These are phyloP conservation scores for Colletotrichum chrysophilum DNA, from an alignment of 2,329 filamentous ascomycete genomes.

Conservation along the genomic window DNA sequence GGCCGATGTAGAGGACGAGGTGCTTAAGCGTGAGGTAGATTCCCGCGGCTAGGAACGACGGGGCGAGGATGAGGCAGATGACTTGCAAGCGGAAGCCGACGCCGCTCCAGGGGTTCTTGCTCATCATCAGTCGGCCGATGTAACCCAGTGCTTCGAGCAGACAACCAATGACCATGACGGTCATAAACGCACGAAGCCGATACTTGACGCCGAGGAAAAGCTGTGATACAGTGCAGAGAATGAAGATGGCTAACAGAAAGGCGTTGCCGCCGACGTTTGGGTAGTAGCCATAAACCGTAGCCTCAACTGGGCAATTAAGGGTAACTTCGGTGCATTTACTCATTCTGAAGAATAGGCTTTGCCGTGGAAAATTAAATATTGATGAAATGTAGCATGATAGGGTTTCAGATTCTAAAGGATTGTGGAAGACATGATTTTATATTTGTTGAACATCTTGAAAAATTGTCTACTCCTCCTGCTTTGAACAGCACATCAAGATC, in stretches of 20 bases:
- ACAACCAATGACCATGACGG: constrained; percentile 6
- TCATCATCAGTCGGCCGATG: constrained; percentile 16
- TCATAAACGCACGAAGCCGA: not conserved
- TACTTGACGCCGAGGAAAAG: not conserved
- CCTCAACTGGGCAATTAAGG: not conserved
- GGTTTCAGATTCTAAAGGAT: fast-evolving
- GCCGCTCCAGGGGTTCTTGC: constrained; percentile 5
- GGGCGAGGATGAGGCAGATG: constrained; percentile 10
- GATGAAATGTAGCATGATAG: fast-evolving
- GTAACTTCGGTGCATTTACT: not conserved
- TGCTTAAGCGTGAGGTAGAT: constrained; percentile 20
- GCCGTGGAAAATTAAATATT: not conserved
- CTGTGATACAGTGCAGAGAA: not conserved
- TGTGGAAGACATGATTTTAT: not conserved
- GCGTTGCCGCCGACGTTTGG: not conserved
- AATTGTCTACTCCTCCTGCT: not conserved
- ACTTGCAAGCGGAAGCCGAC: constrained; percentile 1
- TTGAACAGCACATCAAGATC: not conserved
- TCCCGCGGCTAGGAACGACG: constrained; percentile 16
- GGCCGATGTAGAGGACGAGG: not conserved
- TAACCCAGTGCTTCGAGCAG: constrained; percentile 21
- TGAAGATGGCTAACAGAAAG: not conserved
- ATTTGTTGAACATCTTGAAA: not conserved
- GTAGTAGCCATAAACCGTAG: not conserved
- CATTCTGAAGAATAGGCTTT: not conserved